Conservation (phyloP, 345 rosid species). For the Arabis alpina region DNA sequence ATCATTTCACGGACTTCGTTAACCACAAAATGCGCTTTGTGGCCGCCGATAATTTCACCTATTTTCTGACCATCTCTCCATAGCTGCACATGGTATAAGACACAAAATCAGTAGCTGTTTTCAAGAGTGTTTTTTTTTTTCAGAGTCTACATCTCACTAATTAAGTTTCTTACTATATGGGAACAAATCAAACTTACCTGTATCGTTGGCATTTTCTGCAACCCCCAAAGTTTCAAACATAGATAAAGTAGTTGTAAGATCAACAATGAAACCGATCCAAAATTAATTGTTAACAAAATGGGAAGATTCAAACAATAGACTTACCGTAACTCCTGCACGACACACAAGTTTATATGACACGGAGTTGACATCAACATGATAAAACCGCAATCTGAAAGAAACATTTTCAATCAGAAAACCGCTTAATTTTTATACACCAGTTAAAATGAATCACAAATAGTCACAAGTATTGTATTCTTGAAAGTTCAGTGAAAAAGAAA, state of each 20-base stretch:
- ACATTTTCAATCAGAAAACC: conserved; percentile 7
- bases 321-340: conserved; percentile 88
- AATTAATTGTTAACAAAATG: not conserved
- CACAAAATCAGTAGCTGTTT: not conserved
- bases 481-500: not conserved
- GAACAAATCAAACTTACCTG: conserved; percentile 53
- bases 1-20: conserved; percentile 79
- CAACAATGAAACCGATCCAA: not conserved
- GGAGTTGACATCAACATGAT: conserved; percentile 76
- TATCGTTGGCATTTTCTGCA: conserved; percentile 93
- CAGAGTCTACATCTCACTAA: not conserved
- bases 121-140: not conserved
- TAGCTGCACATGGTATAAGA: conserved; percentile 48
- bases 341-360: conserved; percentile 79
- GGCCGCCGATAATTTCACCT: conserved; percentile 83
- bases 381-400: conserved; percentile 67
- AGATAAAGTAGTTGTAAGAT: conserved; percentile 5
- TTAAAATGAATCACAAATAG: not conserved
- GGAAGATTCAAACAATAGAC: conserved; percentile 30
- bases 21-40: conserved; percentile 75
- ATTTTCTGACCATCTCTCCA: conserved; percentile 86
- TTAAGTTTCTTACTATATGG: not conserved
- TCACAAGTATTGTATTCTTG: not conserved
- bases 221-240: conserved; percentile 10
- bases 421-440: too few relatives aligned